These are phyloP conservation scores for Wickerhamiella galacta DNA, from an alignment of 805 yeast species.

Conservation along the genomic window DNA sequence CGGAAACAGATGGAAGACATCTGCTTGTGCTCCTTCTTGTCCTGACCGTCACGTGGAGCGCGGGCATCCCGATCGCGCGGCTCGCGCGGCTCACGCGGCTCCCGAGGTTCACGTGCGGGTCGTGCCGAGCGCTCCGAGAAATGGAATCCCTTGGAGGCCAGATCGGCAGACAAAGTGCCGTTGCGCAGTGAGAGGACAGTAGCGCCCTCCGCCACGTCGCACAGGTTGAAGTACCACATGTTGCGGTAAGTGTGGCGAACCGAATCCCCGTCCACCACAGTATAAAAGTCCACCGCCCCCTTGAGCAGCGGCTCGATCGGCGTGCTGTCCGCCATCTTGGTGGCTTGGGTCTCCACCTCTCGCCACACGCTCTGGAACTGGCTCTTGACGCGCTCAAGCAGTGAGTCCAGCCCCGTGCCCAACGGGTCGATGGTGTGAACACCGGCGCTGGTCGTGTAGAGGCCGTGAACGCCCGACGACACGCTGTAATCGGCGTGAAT, in stretches of 20 bases:
- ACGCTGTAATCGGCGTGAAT: conserved; percentile 57
- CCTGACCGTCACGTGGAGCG: neutral
- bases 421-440: conserved; percentile 54
- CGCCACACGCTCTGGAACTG: conserved; percentile 31
- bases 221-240: conserved; percentile 61
- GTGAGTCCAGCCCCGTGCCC: conserved; percentile 8
- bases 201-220: conserved; percentile 41
- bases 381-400: neutral
- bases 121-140: conserved; percentile 30
- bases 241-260: conserved; percentile 39
- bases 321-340: too few species aligned
- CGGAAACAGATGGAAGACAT: conserved; percentile 22
- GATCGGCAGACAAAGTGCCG: conserved; percentile 36
- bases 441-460: conserved; percentile 57
- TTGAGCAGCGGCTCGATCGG: too few species aligned
- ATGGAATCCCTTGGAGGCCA: conserved; percentile 45
- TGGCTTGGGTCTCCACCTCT: too few species aligned
- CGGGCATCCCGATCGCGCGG: neutral
- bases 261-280: too few species aligned
- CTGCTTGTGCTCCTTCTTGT: neutral
- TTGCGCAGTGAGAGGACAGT: conserved; percentile 29
- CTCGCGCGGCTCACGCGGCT: neutral
- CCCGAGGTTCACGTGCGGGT: conserved; percentile 1
- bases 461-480: conserved; percentile 55
- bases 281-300: too few species aligned